phyloP scores from a whole-genome alignment of 768 basidiomycete genomes.

The Lyophyllum semitale region DNA sequence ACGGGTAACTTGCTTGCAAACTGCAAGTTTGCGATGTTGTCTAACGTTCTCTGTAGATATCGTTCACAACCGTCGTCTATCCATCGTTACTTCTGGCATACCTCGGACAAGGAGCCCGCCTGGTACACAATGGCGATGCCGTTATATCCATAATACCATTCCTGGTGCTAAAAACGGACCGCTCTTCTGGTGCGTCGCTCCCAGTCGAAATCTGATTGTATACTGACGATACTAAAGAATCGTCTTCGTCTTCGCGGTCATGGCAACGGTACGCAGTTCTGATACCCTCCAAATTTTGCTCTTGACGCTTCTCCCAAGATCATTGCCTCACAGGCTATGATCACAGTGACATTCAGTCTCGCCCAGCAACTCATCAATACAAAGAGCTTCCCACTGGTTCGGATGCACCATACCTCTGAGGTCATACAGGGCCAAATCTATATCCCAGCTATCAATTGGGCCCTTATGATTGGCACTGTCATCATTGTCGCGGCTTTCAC shows the following conservation, averaged over 20 bases:
- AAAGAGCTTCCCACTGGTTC: constrained; percentile 57
- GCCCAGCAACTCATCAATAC: constrained; percentile 67
- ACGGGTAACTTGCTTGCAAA: constrained; percentile 32
- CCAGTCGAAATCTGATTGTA: neutral
- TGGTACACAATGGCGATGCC: constrained; percentile 50
- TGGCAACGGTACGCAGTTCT: constrained; percentile 53
- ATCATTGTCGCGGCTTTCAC: constrained; percentile 59
- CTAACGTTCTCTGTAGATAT: constrained; percentile 34
- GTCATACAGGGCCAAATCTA: constrained; percentile 66
- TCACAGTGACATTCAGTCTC: constrained; percentile 65
- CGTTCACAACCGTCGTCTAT: constrained; percentile 55
- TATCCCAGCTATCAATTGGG: constrained; percentile 65
- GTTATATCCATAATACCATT: constrained; percentile 64
- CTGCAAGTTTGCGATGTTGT: neutral
- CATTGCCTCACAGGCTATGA: constrained; percentile 68
- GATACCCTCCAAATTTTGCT: neutral
- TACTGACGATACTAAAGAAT: constrained; percentile 41
- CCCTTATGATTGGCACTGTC: constrained; percentile 53
- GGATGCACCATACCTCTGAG: constrained; percentile 63
- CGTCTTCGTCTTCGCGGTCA: constrained; percentile 60
- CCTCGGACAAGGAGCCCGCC: constrained; percentile 69
- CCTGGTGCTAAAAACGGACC: constrained; percentile 55
- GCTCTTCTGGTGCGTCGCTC: constrained; percentile 55
- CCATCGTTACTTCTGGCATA: constrained; percentile 65
- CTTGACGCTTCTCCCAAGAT: constrained; percentile 33